A percentile compares a stretch with the other conserved stretches of the same genome.
Conservation (phyloP, 306 rosid genomes). For the Fagus sylvatica region DNA sequence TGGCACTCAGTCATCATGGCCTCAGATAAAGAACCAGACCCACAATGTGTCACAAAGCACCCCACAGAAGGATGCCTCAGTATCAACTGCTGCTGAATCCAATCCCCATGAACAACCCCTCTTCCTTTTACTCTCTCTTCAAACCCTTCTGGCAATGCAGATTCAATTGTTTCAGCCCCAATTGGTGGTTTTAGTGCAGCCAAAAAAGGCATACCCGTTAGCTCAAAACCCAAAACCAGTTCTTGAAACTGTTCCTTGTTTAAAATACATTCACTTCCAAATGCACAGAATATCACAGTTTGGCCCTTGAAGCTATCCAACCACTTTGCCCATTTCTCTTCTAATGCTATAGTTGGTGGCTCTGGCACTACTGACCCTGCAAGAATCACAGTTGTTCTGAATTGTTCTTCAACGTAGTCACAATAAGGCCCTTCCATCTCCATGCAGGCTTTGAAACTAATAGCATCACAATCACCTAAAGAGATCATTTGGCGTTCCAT, state of each 20-base stretch:
- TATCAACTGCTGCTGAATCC: slow-evolving; percentile 43
- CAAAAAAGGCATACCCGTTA: slow-evolving; percentile 33
- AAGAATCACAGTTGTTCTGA: slow-evolving; percentile 22
- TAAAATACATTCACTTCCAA: slow-evolving; percentile 10
- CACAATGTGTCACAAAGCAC: slow-evolving; percentile 49
- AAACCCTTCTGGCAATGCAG: slow-evolving; percentile 38
- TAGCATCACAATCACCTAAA: too few relatives aligned
- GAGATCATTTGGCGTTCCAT: too few relatives aligned
- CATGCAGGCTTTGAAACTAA: slow-evolving; percentile 23
- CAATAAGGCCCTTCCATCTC: slow-evolving; percentile 33
- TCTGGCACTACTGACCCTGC: slow-evolving; percentile 26
- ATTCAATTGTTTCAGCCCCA: slow-evolving; percentile 20
- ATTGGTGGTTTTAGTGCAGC: slow-evolving; percentile 34
- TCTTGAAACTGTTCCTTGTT: slow-evolving; percentile 27
- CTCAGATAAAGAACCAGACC: slow-evolving; percentile 37
- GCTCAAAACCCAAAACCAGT: slow-evolving; percentile 41
- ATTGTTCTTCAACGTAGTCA: slow-evolving; percentile 5
- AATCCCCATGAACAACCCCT: slow-evolving; percentile 37
- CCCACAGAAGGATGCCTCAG: slow-evolving; percentile 43
- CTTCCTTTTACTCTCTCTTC: slow-evolving; percentile 1
- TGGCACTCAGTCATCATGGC: slow-evolving; percentile 30
- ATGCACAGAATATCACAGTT: slow-evolving; percentile 28
- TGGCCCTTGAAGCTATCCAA: slow-evolving; percentile 6
- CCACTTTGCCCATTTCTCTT: slow-evolving; percentile 34
- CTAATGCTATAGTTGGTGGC: slow-evolving; percentile 12